Percentiles rank a stretch among this genome's conserved stretches.
Conservation (phyloP, 495 filamentous ascomycete genomes). For the Trichoderma orchidacearum region DNA sequence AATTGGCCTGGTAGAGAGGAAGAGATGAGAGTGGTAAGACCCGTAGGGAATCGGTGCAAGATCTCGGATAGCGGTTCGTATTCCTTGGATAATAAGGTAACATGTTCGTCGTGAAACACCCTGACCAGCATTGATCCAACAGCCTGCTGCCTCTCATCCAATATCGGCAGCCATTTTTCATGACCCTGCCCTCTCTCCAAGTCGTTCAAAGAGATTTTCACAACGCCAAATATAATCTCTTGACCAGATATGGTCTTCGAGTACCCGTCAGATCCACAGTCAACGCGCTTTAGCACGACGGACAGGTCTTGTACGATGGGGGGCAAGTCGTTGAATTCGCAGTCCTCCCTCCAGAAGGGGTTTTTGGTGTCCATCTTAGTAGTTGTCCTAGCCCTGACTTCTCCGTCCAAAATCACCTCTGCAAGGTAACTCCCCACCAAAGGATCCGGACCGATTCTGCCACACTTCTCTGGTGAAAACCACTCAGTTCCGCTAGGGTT, state of each 20-base stretch:
- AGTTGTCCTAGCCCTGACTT: slow-evolving; percentile 73
- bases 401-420: slow-evolving; percentile 84
- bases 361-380: slow-evolving; percentile 68
- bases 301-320: slow-evolving; percentile 63
- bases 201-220: slow-evolving; percentile 36
- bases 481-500: neutral
- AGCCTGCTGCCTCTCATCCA: slow-evolving; percentile 53
- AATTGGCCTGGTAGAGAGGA: slow-evolving; percentile 64
- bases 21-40: slow-evolving; percentile 74
- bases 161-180: slow-evolving; percentile 83
- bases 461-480: neutral
- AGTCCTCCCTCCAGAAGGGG: slow-evolving; percentile 93
- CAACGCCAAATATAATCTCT: slow-evolving; percentile 41
- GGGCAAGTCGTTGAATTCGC: slow-evolving; percentile 74
- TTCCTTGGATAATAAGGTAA: slow-evolving; percentile 74
- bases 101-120: slow-evolving; percentile 69
- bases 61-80: slow-evolving; percentile 77
- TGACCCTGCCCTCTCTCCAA: slow-evolving; percentile 62
- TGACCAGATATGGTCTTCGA: slow-evolving; percentile 20
- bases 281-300: slow-evolving; percentile 68
- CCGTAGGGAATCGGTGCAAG: slow-evolving; percentile 70
- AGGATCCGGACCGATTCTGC: slow-evolving; percentile 22
- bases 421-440: slow-evolving; percentile 58
- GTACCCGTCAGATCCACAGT: slow-evolving; percentile 24
- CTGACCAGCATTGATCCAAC: slow-evolving; percentile 83